Evolutionary conservation across 2,329 filamentous ascomycete species (phyloP).

Genomic region (Diaporthe ilicicola): DNA sequence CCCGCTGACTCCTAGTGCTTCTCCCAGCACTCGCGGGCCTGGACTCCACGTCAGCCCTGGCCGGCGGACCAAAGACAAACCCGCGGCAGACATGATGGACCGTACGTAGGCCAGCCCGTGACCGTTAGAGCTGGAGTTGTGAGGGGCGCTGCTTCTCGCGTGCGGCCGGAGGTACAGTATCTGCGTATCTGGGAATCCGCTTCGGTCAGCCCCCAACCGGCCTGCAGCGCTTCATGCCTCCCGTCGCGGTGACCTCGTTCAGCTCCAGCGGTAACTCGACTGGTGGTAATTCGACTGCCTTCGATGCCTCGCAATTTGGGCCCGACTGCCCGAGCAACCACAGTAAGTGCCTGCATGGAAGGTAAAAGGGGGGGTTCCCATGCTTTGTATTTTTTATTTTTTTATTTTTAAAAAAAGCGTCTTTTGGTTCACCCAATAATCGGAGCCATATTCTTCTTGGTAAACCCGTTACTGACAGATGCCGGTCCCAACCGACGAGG

Average conservation of each 20-base stretch:
- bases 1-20: not conserved
- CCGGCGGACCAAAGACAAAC: not conserved
- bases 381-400: too few species aligned
- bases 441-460: not conserved
- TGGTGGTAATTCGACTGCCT: not conserved
- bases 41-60: not conserved
- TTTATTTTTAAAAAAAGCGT: too few species aligned
- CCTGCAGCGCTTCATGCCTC: constrained; percentile 18
- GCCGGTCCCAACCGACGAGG: not conserved
- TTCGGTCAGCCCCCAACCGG: constrained; percentile 25
- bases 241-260: not conserved
- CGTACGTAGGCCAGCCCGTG: not conserved
- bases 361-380: rapidly evolving
- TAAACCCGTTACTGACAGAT: not conserved
- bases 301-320: not conserved
- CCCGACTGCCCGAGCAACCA: constrained; percentile 8
- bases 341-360: not conserved
- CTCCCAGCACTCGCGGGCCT: not conserved
- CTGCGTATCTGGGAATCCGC: constrained; percentile 5
- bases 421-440: not conserved
- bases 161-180: constrained; percentile 6
- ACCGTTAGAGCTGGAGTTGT: not conserved
- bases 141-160: not conserved
- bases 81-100: not conserved
- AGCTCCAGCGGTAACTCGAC: not conserved